These are phyloP conservation scores for Phlebopus sp. DNA, from an alignment of 1,284 basidiomycete genomes.

Conservation along the genomic window DNA sequence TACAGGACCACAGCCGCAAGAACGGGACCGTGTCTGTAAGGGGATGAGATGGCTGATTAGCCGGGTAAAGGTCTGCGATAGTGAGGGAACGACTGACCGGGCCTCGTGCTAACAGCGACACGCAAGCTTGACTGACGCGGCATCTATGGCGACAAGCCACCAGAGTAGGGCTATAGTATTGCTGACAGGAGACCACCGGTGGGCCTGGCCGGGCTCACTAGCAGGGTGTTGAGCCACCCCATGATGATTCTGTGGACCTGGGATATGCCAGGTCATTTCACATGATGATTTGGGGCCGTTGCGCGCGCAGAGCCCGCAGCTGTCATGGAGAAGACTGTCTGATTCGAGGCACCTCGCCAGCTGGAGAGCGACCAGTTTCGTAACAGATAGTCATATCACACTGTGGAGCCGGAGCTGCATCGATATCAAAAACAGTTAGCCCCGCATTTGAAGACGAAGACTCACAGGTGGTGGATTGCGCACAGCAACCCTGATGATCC, in stretches of 20 bases:
- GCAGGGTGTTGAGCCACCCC: slow-evolving; percentile 6
- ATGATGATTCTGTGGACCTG: slow-evolving; percentile 8
- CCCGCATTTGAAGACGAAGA: slow-evolving; percentile 9
- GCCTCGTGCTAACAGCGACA: slow-evolving; percentile 32
- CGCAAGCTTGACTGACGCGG: slow-evolving; percentile 35
- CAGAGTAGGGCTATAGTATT: slow-evolving; percentile 24
- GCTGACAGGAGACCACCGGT: slow-evolving; percentile 6
- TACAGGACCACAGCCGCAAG: slow-evolving; percentile 8
- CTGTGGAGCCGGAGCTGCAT: slow-evolving; percentile 21
- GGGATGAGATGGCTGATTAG: slow-evolving; percentile 13
- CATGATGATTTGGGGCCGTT: slow-evolving; percentile 16
- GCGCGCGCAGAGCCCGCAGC: slow-evolving; percentile 15
- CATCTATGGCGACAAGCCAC: slow-evolving; percentile 28
- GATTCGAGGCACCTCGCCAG: slow-evolving; percentile 5
- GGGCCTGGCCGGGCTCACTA: slow-evolving; percentile 3
- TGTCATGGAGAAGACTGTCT: slow-evolving; percentile 3
- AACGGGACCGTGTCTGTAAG: slow-evolving; percentile 26
- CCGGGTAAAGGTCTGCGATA: slow-evolving; percentile 23
- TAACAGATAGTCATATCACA: slow-evolving; percentile 16
- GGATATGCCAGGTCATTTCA: slow-evolving; percentile 15
- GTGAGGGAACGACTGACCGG: slow-evolving; percentile 28
- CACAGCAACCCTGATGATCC: slow-evolving; percentile 18
- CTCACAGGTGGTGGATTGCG: slow-evolving; percentile 15
- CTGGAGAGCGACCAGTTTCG: slow-evolving; percentile 11
- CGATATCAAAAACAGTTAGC: slow-evolving; percentile 12